Evolutionary conservation across 1,139 yeast species (phyloP).

Genomic region (Debaryomyces udenii): DNA sequence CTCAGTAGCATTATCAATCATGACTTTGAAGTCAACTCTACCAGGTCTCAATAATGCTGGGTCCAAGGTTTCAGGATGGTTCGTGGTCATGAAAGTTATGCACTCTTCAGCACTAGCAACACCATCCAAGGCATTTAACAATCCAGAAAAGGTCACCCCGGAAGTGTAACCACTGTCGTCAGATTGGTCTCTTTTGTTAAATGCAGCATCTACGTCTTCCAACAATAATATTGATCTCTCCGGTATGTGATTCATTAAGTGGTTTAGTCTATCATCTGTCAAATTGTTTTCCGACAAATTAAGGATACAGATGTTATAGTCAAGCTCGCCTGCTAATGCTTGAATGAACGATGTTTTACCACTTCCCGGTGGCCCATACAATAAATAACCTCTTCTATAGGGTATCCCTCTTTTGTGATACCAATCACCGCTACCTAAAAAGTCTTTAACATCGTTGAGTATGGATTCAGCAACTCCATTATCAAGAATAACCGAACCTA

Average conservation of each 20-base stretch:
- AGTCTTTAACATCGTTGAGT: conserved; percentile 75
- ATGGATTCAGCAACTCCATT: conserved; percentile 68
- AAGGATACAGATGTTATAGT: conserved; percentile 90
- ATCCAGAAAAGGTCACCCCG: conserved; percentile 94
- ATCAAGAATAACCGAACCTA: conserved; percentile 87
- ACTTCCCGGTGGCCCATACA: conserved; percentile 98
- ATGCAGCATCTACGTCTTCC: conserved; percentile 97
- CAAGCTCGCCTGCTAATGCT: conserved; percentile 94
- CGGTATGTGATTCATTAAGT: conserved; percentile 94
- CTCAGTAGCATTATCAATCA: conserved; percentile 82
- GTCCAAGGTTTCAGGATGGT: conserved; percentile 91
- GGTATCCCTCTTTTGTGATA: conserved; percentile 96
- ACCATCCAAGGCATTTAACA: conserved; percentile 92
- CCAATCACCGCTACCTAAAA: conserved; percentile 82
- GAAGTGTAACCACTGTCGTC: conserved; percentile 75
- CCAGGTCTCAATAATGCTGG: conserved; percentile 91
- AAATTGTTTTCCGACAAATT: conserved; percentile 87
- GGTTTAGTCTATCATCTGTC: conserved; percentile 92
- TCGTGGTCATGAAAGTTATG: conserved; percentile 95
- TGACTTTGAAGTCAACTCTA: conserved; percentile 81
- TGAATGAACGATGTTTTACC: conserved; percentile 96
- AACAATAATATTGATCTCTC: conserved; percentile 79
- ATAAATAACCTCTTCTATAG: conserved; percentile 88
- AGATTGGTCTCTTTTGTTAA: conserved; percentile 76
- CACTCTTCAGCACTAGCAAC: conserved; percentile 99